phyloP scores from a whole-genome alignment of 2,329 filamentous ascomycete species.

The Leptographium flavum region DNA sequence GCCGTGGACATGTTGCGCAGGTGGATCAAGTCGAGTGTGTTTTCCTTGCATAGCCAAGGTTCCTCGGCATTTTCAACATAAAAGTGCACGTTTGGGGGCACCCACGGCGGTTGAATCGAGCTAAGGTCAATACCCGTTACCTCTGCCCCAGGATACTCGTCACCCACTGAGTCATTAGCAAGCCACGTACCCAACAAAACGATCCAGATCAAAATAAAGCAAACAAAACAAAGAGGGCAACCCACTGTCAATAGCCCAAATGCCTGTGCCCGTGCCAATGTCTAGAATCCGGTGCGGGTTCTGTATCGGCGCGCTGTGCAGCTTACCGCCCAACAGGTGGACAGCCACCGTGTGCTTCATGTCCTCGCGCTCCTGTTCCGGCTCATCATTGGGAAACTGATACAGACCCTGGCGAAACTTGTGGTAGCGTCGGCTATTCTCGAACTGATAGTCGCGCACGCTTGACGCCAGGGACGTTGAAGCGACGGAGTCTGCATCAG shows the following conservation, averaged over 20 bases:
- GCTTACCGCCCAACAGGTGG: conserved; percentile 29
- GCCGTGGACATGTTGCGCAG: conserved; percentile 38
- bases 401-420: conserved; percentile 15
- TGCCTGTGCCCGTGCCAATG: conserved; percentile 16
- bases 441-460: conserved; percentile 14
- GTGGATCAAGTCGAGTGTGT: conserved; percentile 43
- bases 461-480: conserved; percentile 14
- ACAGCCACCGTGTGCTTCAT: conserved; percentile 39
- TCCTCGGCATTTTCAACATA: conserved; percentile 26
- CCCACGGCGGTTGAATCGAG: conserved; percentile 27
- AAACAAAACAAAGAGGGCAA: too few relatives aligned
- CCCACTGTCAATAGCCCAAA: conserved; percentile 14
- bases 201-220: not conserved
- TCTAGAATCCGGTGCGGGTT: conserved; percentile 13
- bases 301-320: conserved; percentile 32
- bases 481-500: conserved; percentile 3
- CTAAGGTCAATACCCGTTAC: conserved; percentile 30
- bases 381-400: conserved; percentile 24
- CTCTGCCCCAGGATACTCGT: conserved; percentile 19
- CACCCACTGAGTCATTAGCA: not conserved
- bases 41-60: conserved; percentile 31
- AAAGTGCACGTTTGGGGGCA: conserved; percentile 22
- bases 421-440: conserved; percentile 17
- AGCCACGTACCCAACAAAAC: not conserved
- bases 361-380: conserved; percentile 28